These are phyloP conservation scores for Iris macrosiphon DNA, from an alignment of 106 monocot genomes.

Conservation along the genomic window DNA sequence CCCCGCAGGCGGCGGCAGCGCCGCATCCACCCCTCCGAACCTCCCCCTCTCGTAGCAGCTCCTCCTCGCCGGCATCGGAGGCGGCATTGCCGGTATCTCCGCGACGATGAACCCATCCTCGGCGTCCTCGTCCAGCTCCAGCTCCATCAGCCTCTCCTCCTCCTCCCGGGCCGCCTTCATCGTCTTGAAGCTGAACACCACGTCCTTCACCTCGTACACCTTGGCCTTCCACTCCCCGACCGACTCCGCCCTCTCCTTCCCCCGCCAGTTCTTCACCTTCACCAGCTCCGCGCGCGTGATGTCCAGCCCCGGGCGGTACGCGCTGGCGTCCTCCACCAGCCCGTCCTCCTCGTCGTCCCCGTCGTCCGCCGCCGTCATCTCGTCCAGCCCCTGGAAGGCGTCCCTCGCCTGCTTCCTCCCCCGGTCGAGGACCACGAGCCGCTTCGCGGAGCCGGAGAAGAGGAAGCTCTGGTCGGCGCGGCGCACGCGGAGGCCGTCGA, in stretches of 20 bases:
- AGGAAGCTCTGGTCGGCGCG: slow-evolving; percentile 47
- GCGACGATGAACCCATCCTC: slow-evolving; percentile 88
- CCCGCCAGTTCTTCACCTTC: slow-evolving; percentile 53
- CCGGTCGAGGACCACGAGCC: slow-evolving; percentile 54
- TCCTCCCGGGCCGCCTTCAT: slow-evolving; percentile 19
- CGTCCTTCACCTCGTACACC: slow-evolving; percentile 74
- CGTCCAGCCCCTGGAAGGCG: slow-evolving; percentile 40
- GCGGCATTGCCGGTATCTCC: slow-evolving; percentile 27
- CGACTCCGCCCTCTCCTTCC: slow-evolving; percentile 62
- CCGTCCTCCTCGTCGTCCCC: slow-evolving; percentile 24
- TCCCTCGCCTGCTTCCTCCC: slow-evolving; percentile 38
- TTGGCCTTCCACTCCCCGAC: slow-evolving; percentile 71
- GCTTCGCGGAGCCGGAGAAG: slow-evolving; percentile 30
- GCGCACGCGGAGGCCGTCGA: slow-evolving; percentile 48
- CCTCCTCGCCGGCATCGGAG: slow-evolving; percentile 32
- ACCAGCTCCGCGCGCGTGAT: slow-evolving; percentile 60
- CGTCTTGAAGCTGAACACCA: slow-evolving; percentile 73
- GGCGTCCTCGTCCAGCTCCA: slow-evolving; percentile 42
- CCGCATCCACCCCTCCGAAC: slow-evolving; percentile 8
- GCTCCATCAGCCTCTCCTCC: slow-evolving; percentile 20
- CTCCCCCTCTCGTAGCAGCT: slow-evolving; percentile 53
- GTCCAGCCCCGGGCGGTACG: slow-evolving; percentile 74
- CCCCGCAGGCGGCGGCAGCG: slow-evolving; percentile 8
- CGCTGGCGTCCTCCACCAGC: slow-evolving; percentile 30
- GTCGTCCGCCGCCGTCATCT: slow-evolving; percentile 3